A percentile compares a stretch with the other conserved stretches of the same genome.
phyloP scores from a whole-genome alignment of 1,284 basidiomycete genomes.

The Filobasidium uniguttulatum region DNA sequence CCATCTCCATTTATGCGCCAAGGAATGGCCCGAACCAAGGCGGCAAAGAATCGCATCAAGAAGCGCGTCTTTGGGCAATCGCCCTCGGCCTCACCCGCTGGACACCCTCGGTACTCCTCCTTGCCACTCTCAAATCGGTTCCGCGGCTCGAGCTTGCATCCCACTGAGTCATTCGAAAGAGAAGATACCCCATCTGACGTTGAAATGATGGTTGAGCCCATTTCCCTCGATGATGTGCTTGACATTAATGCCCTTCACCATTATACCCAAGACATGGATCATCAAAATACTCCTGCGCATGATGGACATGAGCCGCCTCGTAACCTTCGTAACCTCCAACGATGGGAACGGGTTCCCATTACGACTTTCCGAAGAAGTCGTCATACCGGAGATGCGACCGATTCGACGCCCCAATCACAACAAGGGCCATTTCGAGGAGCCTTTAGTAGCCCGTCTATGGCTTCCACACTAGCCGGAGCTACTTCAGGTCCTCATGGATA shows the following conservation, averaged over 20 bases:
- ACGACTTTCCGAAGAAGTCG: slow-evolving; percentile 15
- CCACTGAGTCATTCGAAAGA: slow-evolving; percentile 10
- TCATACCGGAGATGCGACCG: slow-evolving; percentile 2
- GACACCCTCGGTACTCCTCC: slow-evolving; percentile 12
- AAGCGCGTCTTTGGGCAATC: slow-evolving; percentile 4
- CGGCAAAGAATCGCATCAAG: slow-evolving; percentile 3
- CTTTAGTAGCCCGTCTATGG: slow-evolving; percentile 14
- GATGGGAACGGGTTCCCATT: slow-evolving; percentile 16
- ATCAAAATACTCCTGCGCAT: slow-evolving; percentile 4
- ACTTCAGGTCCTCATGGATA: neutral
- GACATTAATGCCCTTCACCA: slow-evolving; percentile 12
- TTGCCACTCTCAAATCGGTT: slow-evolving; percentile 8
- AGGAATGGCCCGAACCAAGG: slow-evolving; percentile 2
- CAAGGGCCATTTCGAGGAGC: slow-evolving; percentile 9
- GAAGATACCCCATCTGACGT: slow-evolving; percentile 15
- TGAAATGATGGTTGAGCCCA: slow-evolving; percentile 12
- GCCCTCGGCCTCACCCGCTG: slow-evolving; percentile 6
- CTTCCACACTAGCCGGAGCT: slow-evolving; percentile 10
- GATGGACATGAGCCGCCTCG: slow-evolving; percentile 3
- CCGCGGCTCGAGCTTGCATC: slow-evolving; percentile 10
- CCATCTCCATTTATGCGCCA: slow-evolving; percentile 14
- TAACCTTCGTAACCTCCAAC: slow-evolving; percentile 11
- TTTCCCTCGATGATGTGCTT: slow-evolving; percentile 14
- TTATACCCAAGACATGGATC: slow-evolving; percentile 13
- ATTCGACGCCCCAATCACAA: neutral